Percentiles rank a stretch among this genome's conserved stretches.
Evolutionary conservation across 495 filamentous ascomycete genomes (phyloP).

Genomic region (Lophiostoma macrostomum): DNA sequence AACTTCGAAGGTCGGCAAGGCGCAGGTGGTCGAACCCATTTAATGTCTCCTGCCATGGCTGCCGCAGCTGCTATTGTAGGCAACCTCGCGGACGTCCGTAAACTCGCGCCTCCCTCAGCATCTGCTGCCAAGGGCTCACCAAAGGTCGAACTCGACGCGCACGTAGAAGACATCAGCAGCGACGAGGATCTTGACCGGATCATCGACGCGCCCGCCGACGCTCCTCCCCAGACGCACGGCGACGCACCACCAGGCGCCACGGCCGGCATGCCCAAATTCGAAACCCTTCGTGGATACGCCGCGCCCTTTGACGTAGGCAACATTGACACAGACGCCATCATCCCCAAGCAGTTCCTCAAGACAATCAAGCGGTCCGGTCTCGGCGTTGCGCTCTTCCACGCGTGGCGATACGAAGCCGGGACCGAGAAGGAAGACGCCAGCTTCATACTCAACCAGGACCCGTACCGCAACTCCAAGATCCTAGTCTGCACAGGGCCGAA

Average conservation of each 20-base stretch:
- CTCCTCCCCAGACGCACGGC: conserved; percentile 55
- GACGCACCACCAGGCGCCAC: conserved; percentile 46
- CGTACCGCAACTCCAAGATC: conserved; percentile 82
- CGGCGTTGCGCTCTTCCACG: conserved; percentile 80
- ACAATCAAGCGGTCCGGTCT: conserved; percentile 98
- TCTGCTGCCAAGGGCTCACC: conserved; percentile 49
- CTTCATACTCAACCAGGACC: conserved; percentile 88
- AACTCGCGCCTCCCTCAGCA: conserved; percentile 56
- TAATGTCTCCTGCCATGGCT: conserved; percentile 97
- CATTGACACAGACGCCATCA: conserved; percentile 97
- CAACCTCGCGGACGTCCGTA: conserved; percentile 86
- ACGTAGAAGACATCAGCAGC: conserved; percentile 67
- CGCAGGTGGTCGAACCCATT: conserved; percentile 85
- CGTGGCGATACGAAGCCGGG: conserved; percentile 70
- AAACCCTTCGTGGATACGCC: conserved; percentile 76
- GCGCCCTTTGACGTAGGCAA: conserved; percentile 86
- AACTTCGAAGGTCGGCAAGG: conserved; percentile 98
- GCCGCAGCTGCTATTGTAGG: conserved; percentile 86
- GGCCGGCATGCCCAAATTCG: conserved; percentile 77
- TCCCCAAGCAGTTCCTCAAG: conserved; percentile 98
- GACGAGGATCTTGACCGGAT: conserved; percentile 77
- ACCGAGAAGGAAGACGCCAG: conserved; percentile 65
- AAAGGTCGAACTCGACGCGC: conserved; percentile 55
- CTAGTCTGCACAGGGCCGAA: conserved; percentile 90
- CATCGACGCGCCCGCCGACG: conserved; percentile 71